Base-by-base conservation (phyloP, 1,284 basidiomycete genomes). In the Schizophyllum amplum region DNA sequence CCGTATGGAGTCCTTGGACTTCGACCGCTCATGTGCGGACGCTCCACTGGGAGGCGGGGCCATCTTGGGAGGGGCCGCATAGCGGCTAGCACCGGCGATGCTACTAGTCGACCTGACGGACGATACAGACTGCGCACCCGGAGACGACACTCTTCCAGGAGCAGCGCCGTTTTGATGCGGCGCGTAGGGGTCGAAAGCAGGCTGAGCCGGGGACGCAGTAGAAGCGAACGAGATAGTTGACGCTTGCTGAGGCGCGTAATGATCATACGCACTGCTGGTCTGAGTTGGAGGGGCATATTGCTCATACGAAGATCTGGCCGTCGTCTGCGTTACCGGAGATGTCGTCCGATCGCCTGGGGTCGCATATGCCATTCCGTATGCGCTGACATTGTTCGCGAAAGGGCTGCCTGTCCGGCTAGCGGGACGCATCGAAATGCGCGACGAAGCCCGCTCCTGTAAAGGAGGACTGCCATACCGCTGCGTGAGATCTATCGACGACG, bases 1-100 rank as follows among this genome's bases (percentile, higher is more conserved):
- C 48, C 76, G 65, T 15, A 68, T 63, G n/a, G 82, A 82, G 1
- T 75, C 71, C 63, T 77, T 82, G 3, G 82, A 82, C 56, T 71
- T 69, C 5, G 82, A 79, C 47, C 79, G 71, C 47, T 65, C 69
- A 33, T 51, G 53, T 47, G 21, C n/a, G 20, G 33, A 15, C 9
- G 24, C 48, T 11, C 24, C 48, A 20, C 48, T 11, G 1, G 54
- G 21, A 55, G 27, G 53, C 27, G 46, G 15, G 9, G 42, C 13
- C 15, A 48, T 26, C 13, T 55, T 24, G 33, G 42, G 46, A 20
- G 46, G 21, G 17, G 52, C 17, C 26, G 53, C 21, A 51, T 53
- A 53, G 55, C 42, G 49, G 47, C 25, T 20, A 22, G 49, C 20
- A 56, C n/a, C n/a, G n/a, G n/a, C n/a, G n/a, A n/a, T n/a, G n/a